Percentiles rank a stretch among this genome's conserved stretches.
phyloP scores from a whole-genome alignment of 331 rosid species.

The Spiraea crenata region DNA sequence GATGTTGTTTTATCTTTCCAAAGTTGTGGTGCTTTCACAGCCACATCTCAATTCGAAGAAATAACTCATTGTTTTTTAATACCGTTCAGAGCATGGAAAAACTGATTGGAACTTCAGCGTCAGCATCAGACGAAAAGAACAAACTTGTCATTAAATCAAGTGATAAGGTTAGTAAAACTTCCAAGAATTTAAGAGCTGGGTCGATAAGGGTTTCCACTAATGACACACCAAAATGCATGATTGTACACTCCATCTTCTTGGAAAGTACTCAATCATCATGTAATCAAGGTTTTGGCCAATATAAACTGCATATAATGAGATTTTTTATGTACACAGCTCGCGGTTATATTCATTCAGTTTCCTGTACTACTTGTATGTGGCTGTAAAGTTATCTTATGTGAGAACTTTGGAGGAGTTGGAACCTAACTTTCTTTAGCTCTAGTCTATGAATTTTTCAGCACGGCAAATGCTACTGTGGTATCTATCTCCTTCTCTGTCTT shows the following conservation, averaged over 20 bases:
- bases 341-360: not conserved
- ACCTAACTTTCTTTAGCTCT: not conserved
- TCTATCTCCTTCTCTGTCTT: slow-evolving; percentile 16
- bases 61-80: not conserved
- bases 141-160: slow-evolving; percentile 35
- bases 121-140: slow-evolving; percentile 33
- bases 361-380: not conserved
- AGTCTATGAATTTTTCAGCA: not conserved
- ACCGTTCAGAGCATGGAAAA: slow-evolving; percentile 66
- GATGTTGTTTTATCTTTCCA: not conserved
- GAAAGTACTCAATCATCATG: not conserved
- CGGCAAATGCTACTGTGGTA: not conserved
- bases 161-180: slow-evolving; percentile 50
- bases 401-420: not conserved
- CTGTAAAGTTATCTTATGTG: not conserved
- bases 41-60: not conserved
- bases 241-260: slow-evolving; percentile 2
- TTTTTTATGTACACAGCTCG: not conserved
- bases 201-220: not conserved
- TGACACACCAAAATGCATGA: slow-evolving; percentile 6
- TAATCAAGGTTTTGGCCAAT: not conserved
- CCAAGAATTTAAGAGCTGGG: slow-evolving; percentile 14
- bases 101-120: slow-evolving; percentile 40
- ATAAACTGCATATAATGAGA: not conserved
- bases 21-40: not conserved